These are phyloP conservation scores for Mycothermus thermophilus DNA, from an alignment of 495 filamentous ascomycete genomes.

Conservation along the genomic window DNA sequence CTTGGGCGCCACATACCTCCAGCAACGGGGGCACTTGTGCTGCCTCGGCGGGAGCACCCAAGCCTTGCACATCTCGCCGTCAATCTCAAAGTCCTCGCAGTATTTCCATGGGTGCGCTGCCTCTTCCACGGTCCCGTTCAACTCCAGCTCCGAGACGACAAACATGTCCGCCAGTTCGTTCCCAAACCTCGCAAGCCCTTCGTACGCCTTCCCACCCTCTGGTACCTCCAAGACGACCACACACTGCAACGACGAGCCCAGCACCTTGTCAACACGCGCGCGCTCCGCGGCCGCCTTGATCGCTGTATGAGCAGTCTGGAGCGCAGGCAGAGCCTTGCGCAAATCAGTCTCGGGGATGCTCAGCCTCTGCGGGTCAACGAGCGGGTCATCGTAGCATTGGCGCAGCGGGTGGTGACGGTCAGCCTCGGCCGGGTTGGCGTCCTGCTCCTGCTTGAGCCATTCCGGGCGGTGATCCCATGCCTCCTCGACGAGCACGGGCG, in stretches of 20 bases:
- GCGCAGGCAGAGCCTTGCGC: slow-evolving; percentile 40
- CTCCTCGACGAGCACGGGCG: slow-evolving; percentile 76
- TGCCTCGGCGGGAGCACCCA: slow-evolving; percentile 53
- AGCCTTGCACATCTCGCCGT: slow-evolving; percentile 34
- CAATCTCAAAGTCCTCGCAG: slow-evolving; percentile 38
- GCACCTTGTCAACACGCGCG: slow-evolving; percentile 46
- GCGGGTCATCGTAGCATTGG: slow-evolving; percentile 28
- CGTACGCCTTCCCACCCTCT: slow-evolving; percentile 8
- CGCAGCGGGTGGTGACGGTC: slow-evolving; percentile 29
- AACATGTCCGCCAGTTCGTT: slow-evolving; percentile 59
- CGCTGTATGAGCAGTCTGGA: slow-evolving; percentile 41
- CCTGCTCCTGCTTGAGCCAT: slow-evolving; percentile 47
- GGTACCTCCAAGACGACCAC: slow-evolving; percentile 41
- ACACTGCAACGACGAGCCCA: slow-evolving; percentile 64
- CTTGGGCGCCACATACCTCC: slow-evolving; percentile 54
- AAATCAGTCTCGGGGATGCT: slow-evolving; percentile 16
- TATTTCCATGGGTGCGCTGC: slow-evolving; percentile 42
- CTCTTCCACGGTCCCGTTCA: slow-evolving; percentile 25
- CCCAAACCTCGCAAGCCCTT: slow-evolving; percentile 38
- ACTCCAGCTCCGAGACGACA: slow-evolving; percentile 56
- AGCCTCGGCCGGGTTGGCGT: slow-evolving; percentile 25
- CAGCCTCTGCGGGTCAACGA: slow-evolving; percentile 23
- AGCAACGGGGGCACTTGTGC: slow-evolving; percentile 73
- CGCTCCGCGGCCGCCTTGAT: slow-evolving; percentile 60
- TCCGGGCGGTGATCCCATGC: slow-evolving; percentile 65